Evolutionary conservation across 2,329 filamentous ascomycete species (phyloP), one percentile per base, ranked within the genome.

Genomic region (Botrytis elliptica): DNA sequence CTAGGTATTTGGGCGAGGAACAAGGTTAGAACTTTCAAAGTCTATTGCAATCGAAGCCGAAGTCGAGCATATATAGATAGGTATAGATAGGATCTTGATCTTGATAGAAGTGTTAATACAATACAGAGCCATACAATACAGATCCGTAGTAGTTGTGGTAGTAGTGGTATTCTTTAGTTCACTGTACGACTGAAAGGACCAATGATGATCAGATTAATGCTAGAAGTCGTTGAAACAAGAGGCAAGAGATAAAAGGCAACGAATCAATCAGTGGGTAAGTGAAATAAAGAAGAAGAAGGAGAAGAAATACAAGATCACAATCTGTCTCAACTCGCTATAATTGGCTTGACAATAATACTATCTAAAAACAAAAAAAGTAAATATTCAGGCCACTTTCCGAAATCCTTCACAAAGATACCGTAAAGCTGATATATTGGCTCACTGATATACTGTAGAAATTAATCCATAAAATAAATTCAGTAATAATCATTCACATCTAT

Each of bases 401-500:
- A 25, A n/a, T n/a, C 49, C 25, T 7, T n/a, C 12, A 52, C 10
- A n/a, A 4, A 25, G 46, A n/a, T 5, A 14, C 22, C 9, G 4
- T 52, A 12, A 49, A 2, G 0, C 0, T n/a, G 25, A 52, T 25
- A 25, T 12, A 52, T 9, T 52, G 10, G 4, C 4, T 4, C 6
- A n/a, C 10, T 12, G 22, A 5, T 10, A n/a, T n/a, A 25, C 22
- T 14, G 1, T n/a, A n/a, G 25, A 14, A 14, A 52, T 4, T 5
- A 52, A 14, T 52, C 5, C 16, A 22, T 49, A 2, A 12, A n/a
- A 52, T n/a, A 1, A 52, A n/a, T n/a, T 52, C 12, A 52, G 5
- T 7, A 52, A 7, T n/a, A 1, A 7, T 0, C 2, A 10, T n/a
- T n/a, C 49, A 4, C 12, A 4, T n/a, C n/a, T 14, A 52, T 52